Evolutionary conservation across 257 asterid species (phyloP).

Genomic region (Parsonsia alboflavescens): DNA sequence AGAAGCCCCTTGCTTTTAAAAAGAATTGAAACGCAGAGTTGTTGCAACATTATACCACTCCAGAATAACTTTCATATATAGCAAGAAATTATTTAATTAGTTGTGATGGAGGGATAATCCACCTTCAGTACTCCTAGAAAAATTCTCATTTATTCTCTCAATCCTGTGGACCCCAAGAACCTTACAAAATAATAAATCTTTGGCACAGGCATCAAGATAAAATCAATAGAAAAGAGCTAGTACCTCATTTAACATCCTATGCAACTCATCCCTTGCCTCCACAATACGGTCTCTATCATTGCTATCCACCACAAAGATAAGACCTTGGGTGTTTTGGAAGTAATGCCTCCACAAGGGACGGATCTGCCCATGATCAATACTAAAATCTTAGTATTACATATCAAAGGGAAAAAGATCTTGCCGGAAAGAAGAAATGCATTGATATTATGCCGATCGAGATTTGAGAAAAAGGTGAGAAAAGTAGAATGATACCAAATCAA

Average conservation of each 20-base stretch:
- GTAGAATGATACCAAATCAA: background rate
- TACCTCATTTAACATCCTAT: constrained; percentile 36
- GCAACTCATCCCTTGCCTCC: constrained; percentile 36
- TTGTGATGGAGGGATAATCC: background rate
- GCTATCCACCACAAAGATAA: constrained; percentile 36
- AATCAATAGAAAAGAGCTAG: background rate
- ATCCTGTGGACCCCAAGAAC: no score
- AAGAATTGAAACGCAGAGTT: background rate
- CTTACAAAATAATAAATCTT: background rate
- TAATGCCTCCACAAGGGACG: constrained; percentile 40
- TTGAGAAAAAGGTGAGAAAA: no score
- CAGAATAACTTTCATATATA: background rate
- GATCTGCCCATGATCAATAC: constrained; percentile 15
- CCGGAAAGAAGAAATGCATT: background rate
- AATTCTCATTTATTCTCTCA: no score
- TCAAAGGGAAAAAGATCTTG: background rate
- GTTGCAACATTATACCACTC: background rate
- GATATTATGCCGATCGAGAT: background rate
- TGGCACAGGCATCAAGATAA: background rate
- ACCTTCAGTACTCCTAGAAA: background rate
- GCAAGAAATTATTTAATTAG: background rate
- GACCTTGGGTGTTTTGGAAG: constrained; percentile 39
- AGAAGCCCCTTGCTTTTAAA: background rate
- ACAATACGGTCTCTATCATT: constrained; percentile 33
- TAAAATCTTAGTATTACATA: no score